These are phyloP conservation scores for Cutaneotrichosporon sp. DNA, from an alignment of 1,284 basidiomycete species.

Conservation along the genomic window DNA sequence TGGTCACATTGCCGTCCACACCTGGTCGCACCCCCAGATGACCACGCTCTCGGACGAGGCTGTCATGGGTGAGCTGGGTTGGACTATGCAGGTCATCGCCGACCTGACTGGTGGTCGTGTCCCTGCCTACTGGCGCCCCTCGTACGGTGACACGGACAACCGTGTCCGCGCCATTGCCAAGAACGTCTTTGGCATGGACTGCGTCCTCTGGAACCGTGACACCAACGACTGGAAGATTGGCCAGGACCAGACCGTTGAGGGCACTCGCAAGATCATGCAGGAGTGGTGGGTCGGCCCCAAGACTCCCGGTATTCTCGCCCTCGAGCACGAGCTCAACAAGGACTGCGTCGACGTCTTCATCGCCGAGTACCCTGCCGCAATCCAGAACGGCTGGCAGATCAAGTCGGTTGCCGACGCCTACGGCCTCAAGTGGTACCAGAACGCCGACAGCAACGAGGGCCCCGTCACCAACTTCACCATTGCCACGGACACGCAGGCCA, in stretches of 20 bases:
- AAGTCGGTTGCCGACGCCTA: constrained; percentile 45
- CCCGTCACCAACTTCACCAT: constrained; percentile 25
- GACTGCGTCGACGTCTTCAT: constrained; percentile 42
- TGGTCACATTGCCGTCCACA: constrained; percentile 55
- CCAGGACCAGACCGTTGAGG: constrained; percentile 33
- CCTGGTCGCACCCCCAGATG: constrained; percentile 57
- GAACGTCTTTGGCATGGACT: constrained; percentile 51
- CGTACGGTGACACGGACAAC: constrained; percentile 57
- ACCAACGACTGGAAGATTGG: constrained; percentile 53
- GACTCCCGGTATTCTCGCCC: constrained; percentile 39
- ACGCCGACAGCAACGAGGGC: constrained; percentile 36
- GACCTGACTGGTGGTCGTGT: constrained; percentile 49
- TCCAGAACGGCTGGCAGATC: constrained; percentile 44
- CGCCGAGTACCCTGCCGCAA: constrained; percentile 34
- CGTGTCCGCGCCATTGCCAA: constrained; percentile 58
- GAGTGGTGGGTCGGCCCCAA: constrained; percentile 35
- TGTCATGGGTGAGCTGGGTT: constrained; percentile 59
- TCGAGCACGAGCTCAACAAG: constrained; percentile 47
- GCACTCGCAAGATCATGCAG: constrained; percentile 30
- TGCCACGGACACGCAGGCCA: constrained; percentile 6
- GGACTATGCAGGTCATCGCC: constrained; percentile 53
- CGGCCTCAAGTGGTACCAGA: constrained; percentile 45
- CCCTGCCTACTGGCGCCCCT: constrained; percentile 53
- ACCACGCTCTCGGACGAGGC: constrained; percentile 59
- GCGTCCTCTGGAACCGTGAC: constrained; percentile 52